Base-by-base conservation (phyloP, 2,329 filamentous ascomycete species). In the Colletotrichum theobromicola region DNA sequence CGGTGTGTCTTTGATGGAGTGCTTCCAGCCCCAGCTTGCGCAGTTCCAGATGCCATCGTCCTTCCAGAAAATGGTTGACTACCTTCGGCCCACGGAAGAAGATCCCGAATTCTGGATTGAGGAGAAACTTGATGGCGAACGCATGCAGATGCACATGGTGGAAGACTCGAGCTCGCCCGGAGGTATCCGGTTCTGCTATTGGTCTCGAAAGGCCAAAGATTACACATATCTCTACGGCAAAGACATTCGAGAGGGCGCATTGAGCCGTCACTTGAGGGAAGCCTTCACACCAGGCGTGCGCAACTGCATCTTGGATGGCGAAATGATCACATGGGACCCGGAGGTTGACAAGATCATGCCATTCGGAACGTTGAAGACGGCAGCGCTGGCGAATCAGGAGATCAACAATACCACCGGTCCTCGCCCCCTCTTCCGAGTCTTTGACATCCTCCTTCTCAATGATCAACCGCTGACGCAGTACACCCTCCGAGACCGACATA, bases 291-390 rank as follows among this genome's bases (percentile, higher is more conserved):
- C 91, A 1, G 92, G 93, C 2, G 95, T 98, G 1, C 89, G 93
- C 18, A 98, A 94, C 80, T 89, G 98, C 77, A 98, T 99, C 64
- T 88, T 99, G 1, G 97, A 99, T 79, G 97, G 97, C 12, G 97
- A 99, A 82, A 99, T 99, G 97, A 95, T 99, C 72, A 98, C 96
- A 1, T 99, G 97, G 97, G 95, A 98, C 81, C 94, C 95, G 75
- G 91, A 93, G 58, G 88, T 94, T 64, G 94, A 98, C 84, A 94
- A 94, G 70, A 94, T 97, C 67, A 93, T 98, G 18, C 92, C 94
- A 0, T 99, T 99, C 82, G 97, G 97, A 9, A 97, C 95, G 0
- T 88, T 99, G 63, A 99, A 99, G 84, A 96, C 95, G 2, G 96
- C 96, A 0, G 96, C 96, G 1, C 84, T 98, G 35, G 89, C 93